Conservation (phyloP, 2,329 filamentous ascomycete genomes). For the Colletotrichum phormii region DNA sequence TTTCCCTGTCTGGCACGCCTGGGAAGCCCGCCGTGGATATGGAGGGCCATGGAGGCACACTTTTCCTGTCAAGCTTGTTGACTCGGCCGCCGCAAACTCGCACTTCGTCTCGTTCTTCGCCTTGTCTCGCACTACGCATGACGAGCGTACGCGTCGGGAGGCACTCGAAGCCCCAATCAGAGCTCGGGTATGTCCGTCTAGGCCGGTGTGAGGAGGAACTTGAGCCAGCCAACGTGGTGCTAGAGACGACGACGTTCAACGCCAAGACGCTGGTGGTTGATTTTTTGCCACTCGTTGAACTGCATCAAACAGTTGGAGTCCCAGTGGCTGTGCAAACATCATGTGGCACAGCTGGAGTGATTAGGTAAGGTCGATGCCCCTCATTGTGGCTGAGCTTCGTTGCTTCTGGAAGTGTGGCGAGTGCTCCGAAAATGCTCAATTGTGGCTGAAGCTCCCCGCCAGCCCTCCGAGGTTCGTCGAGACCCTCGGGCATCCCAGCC, state of each 20-base stretch:
- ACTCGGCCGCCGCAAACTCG: neutral
- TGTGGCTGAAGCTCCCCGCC: neutral
- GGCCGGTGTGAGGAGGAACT: neutral
- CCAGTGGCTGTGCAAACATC: neutral
- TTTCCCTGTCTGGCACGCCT: neutral
- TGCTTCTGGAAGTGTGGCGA: neutral
- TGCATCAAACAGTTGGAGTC: neutral
- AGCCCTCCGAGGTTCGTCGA: neutral
- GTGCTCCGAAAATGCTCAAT: neutral
- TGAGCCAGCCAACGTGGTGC: neutral
- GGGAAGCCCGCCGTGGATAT: neutral
- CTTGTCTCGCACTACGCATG: constrained; percentile 13
- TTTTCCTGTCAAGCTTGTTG: neutral
- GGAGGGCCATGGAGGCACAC: neutral
- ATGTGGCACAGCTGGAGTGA: accelerated
- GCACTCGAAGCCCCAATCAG: constrained; percentile 27
- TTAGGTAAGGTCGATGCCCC: neutral
- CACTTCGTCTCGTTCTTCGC: neutral
- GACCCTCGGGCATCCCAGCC: no score
- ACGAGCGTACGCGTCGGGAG: constrained; percentile 33
- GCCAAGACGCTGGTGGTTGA: neutral
- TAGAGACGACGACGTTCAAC: neutral
- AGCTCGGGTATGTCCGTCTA: neutral
- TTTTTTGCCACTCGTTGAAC: constrained; percentile 11
- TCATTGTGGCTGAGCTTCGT: neutral